Conservation (phyloP, 805 yeast genomes). For the Hyphopichia homilentoma region DNA sequence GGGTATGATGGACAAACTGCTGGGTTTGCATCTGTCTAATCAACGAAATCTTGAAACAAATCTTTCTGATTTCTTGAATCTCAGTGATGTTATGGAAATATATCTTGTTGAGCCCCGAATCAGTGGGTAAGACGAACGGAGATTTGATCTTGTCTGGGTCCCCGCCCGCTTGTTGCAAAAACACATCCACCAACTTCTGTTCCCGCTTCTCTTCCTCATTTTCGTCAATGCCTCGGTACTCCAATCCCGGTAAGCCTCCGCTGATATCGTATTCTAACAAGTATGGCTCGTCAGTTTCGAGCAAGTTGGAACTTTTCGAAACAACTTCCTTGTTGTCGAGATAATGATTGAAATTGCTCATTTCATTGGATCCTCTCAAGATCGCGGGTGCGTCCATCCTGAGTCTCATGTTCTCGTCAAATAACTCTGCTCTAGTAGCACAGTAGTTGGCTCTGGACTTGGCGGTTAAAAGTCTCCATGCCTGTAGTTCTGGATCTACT, state of each 20-base stretch:
- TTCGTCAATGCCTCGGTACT: constrained; percentile 48
- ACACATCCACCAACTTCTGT: constrained; percentile 31
- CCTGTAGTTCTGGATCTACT: constrained; percentile 70
- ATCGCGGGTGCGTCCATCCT: constrained; percentile 69
- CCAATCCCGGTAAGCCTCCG: constrained; percentile 72
- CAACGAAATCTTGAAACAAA: constrained; percentile 83
- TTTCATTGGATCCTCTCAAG: constrained; percentile 58
- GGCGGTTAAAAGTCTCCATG: constrained; percentile 84
- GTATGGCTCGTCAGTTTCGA: constrained; percentile 59
- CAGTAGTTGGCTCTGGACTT: constrained; percentile 76
- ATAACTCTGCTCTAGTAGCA: constrained; percentile 60
- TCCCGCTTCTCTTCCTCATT: constrained; percentile 38
- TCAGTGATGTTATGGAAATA: constrained; percentile 64
- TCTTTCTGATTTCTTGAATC: constrained; percentile 83
- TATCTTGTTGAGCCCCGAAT: constrained; percentile 58
- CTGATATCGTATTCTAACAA: constrained; percentile 79
- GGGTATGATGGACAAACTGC: constrained; percentile 69
- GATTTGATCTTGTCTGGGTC: constrained; percentile 22
- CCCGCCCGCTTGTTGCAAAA: constrained; percentile 23
- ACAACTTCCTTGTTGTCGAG: constrained; percentile 35
- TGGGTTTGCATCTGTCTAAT: constrained; percentile 90
- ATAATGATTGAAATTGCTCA: constrained; percentile 58
- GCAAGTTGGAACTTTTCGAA: constrained; percentile 39
- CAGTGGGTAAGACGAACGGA: constrained; percentile 29
- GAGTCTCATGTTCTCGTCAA: constrained; percentile 51